Evolutionary conservation across 345 rosid species (phyloP), one percentile per base, ranked within the genome.

Genomic region (Boechera retrofracta): DNA sequence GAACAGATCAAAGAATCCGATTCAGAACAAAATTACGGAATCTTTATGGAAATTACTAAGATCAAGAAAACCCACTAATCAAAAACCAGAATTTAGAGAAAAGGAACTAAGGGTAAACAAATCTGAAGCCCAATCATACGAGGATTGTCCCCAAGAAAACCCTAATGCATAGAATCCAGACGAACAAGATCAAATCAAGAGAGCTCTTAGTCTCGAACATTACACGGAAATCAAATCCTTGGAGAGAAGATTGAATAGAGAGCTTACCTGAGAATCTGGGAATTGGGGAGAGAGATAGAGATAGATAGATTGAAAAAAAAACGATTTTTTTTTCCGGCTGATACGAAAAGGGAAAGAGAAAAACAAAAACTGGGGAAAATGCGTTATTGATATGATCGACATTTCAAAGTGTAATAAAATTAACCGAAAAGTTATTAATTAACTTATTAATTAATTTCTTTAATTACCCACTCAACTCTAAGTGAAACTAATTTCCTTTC

Each of bases 221-320:
- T 38, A 39, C 15, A 26, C 1, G 24, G 24, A 15, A 64, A 64
- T 4, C 54, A 28, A 44, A 44, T 28, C 39, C 26, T 42, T 28
- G 13, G 45, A 64, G 45, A 73, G 42, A 54, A 53, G 47, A 64
- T 42, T 16, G 16, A 16, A 16, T 16, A 54, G 72, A 54, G 72
- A 54, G 48, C 78, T 74, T 74, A 74, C 78, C 55, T 64, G 56
- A 55, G 71, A 74, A 73, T 64, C 54, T 63, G 55, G 45, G 55
- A 45, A 64, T 28, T 44, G 53, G 53, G 6, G 33, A 9, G 38
- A 42, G 52, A 39, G 29, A 48, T 26, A 49, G 39, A 28, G 33
- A 36, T 42, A n/a, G 44, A 21, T 1, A 21, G 1, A 73, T 62
- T 51, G 32, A 32, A 2, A 28, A 61, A 44, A 72, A 38, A 12